Conservation (phyloP, 768 basidiomycete genomes). For the Tricholoma flavovirens region DNA sequence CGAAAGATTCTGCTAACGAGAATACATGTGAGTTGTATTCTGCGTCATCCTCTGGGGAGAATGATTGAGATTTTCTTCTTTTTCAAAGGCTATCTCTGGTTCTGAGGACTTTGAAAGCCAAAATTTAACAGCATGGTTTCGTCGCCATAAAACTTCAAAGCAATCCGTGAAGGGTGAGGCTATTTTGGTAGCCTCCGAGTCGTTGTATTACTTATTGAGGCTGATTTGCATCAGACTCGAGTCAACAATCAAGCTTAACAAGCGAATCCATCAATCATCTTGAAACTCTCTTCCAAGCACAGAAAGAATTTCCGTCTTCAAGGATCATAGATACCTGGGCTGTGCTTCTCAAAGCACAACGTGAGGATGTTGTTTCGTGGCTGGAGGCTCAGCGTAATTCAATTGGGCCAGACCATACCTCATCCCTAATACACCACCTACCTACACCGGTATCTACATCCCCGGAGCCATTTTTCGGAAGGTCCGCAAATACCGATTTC, state of each 20-base stretch:
- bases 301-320: slow-evolving; percentile 17
- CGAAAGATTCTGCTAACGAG: slow-evolving; percentile 8
- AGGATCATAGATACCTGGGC: slow-evolving; percentile 29
- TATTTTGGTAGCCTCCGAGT: not conserved
- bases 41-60: not conserved
- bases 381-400: slow-evolving; percentile 8
- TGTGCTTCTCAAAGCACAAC: slow-evolving; percentile 16
- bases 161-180: not conserved
- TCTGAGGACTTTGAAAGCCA: slow-evolving; percentile 7
- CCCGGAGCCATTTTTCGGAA: slow-evolving; percentile 15
- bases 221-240: not conserved
- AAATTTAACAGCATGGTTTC: slow-evolving; percentile 10
- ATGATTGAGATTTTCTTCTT: not conserved
- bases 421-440: slow-evolving; percentile 11
- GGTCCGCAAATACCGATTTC: not conserved
- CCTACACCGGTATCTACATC: slow-evolving; percentile 21
- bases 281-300: slow-evolving; percentile 13
- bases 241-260: slow-evolving; percentile 15
- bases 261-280: slow-evolving; percentile 18
- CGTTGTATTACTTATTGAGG: not conserved
- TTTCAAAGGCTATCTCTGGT: slow-evolving; percentile 9
- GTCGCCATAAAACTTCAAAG: slow-evolving; percentile 2
- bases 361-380: slow-evolving; percentile 20
- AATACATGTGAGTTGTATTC: slow-evolving; percentile 7
- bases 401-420: not conserved